Evolutionary conservation across 179 eudicot species (phyloP), one percentile per base, ranked within the genome.

Genomic region (Sideroxylon spinosum): DNA sequence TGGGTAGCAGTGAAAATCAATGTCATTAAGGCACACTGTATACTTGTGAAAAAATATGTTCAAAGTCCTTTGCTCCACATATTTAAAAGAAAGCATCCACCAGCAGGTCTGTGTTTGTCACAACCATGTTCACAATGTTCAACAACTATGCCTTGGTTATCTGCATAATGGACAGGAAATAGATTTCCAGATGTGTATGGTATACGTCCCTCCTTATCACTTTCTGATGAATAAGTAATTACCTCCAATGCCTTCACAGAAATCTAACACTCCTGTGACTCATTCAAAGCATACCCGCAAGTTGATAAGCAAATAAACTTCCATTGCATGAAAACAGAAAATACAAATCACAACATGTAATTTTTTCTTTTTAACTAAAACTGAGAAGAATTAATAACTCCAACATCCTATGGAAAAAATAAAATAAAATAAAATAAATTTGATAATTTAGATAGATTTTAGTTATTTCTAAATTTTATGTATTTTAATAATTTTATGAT

Each of bases 1-100:
- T 19, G 97, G 99, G 80, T 92, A 88, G 87, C 91, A 92, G 82
- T 92, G 98, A 85, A 92, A 75, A 68, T 96, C 92, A 74, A 76
- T 78, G 75, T 89, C 86, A 76, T 77, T 86, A 71, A 93, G 65
- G 66, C 81, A 79, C 50, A 87, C 61, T 53, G 79, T 77, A 83
- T 61, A 87, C 72, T 76, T 79, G 60, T 86, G 85, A 55, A 46
- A 74, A 61, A 70, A 49, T 53, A 76, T 65, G 59, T 80, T 78
- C 57, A 75, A 66, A 71, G 61, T 83, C 78, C 73, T 80, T 17
- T 72, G 68, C 83, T 75, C 86, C 72, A 82, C 78, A 80, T 87
- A 89, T 57, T 88, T 61, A 96, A 62, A 76, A 73, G 66, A 76
- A 96, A 79, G 86, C 92, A 91, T 70, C 82, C 83, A 78, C 75